Base-by-base conservation (phyloP, 1,284 basidiomycete species). In the Mycena sp. region DNA sequence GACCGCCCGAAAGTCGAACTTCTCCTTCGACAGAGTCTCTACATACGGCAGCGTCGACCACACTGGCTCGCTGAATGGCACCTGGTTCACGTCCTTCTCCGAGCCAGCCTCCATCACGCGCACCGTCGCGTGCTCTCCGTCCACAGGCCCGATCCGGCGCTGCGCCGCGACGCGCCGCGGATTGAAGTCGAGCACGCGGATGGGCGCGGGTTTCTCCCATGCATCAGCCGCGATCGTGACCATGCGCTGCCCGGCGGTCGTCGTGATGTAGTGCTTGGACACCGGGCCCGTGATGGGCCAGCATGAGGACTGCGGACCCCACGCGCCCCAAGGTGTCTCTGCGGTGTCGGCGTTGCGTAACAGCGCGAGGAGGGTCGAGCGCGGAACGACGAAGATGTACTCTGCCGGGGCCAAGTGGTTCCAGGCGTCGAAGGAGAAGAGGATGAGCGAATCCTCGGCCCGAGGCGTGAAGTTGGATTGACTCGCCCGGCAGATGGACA, bases 191-290 rank as follows among this genome's bases (percentile, higher is more conserved):
- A 79, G 70, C 66, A 74, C 11, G 65, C 51, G 25, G 16, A 70
- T 69, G 21, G 46, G 64, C 17, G 64, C 67, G 9, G 57, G 61
- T 2, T 37, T 55, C 16, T 69, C 58, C 3, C 65, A 52, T 63
- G 71, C 57, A 12, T 69, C 72, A 30, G 76, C 63, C n/a, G 55
- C 19, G 46, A 66, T 63, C 32, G 30, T 29, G 26, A 79, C 80
- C 46, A 77, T 78, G 14, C 84, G 75, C 71, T 83, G 80, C 4
- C 84, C 84, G 19, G 76, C 74, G 4, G 82, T 80, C 6, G 79
- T 83, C 44, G 83, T 85, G 52, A 85, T 83, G 82, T 82, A 85
- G 19, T 79, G 74, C 30, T 74, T 78, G 11, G 78, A 72, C 30
- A 76, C 67, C n/a, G 64, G 63, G 28, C 78, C 77, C 21, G 75